A percentile compares a stretch with the other conserved stretches of the same genome.
phyloP scores from a whole-genome alignment of 2,329 filamentous ascomycete genomes.

The Penicillium fuscoglaucum region DNA sequence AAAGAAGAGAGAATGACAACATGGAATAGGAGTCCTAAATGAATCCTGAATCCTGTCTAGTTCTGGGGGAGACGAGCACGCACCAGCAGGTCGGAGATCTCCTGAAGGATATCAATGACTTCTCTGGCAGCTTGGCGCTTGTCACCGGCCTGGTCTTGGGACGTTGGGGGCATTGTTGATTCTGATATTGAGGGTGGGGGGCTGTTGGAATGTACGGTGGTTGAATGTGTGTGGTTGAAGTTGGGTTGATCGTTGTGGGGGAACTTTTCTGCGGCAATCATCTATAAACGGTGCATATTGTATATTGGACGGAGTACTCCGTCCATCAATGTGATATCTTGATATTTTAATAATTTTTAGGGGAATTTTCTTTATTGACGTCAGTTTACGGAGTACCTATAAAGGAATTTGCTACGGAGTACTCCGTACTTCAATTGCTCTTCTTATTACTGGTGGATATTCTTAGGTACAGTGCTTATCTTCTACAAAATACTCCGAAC shows the following conservation, averaged over 20 bases:
- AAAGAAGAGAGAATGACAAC: not conserved
- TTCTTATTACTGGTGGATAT: not conserved
- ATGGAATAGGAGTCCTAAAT: not conserved
- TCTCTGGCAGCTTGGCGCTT: constrained; percentile 53
- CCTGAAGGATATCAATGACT: constrained; percentile 53
- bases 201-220: not conserved
- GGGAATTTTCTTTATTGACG: not conserved
- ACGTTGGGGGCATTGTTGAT: constrained; percentile 39
- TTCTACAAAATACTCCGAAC: too few relatives aligned
- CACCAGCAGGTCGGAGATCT: constrained; percentile 51
- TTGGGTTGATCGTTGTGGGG: not conserved
- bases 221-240: not conserved
- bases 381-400: not conserved
- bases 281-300: not conserved
- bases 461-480: not conserved
- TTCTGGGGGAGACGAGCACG: constrained; percentile 14
- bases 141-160: constrained; percentile 39
- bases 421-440: not conserved
- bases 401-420: not conserved
- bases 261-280: not conserved
- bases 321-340: not conserved
- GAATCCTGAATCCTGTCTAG: not conserved
- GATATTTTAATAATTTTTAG: too few relatives aligned
- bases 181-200: not conserved
- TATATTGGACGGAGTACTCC: not conserved